A percentile compares a stretch with the other conserved stretches of the same genome.
Evolutionary conservation across 305 asterid genomes (phyloP).

Genomic region (Fraxinus nigra): DNA sequence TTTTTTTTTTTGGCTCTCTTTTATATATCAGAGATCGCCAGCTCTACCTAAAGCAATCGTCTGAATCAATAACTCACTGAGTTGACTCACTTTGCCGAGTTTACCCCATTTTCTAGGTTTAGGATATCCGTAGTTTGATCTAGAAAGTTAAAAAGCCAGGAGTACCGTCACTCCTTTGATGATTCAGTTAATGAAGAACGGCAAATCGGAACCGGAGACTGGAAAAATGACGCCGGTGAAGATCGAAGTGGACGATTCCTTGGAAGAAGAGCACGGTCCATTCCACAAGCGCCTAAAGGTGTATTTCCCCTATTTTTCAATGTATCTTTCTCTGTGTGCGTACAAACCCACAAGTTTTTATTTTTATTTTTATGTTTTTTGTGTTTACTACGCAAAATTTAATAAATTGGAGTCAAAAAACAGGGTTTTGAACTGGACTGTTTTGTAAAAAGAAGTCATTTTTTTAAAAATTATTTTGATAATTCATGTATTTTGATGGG

Average conservation of each 20-base stretch:
- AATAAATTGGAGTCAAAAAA: background rate
- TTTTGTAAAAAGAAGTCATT: background rate
- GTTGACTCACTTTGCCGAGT: background rate
- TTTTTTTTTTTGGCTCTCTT: background rate
- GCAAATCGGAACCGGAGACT: slow-evolving; percentile 24
- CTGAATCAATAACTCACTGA: background rate
- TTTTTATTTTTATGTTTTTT: background rate
- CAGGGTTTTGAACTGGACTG: background rate
- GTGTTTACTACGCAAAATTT: background rate
- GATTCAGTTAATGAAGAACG: slow-evolving; percentile 41
- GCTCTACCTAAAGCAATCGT: background rate
- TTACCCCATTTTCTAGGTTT: background rate
- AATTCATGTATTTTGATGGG: background rate
- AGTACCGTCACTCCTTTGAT: slow-evolving; percentile 8
- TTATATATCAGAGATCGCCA: background rate
- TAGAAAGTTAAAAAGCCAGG: background rate
- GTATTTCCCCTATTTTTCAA: background rate
- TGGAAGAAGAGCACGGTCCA: slow-evolving; percentile 45
- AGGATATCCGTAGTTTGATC: slow-evolving; percentile 1
- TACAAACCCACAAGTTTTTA: background rate
- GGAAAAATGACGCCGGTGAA: slow-evolving; percentile 41
- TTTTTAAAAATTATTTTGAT: background rate
- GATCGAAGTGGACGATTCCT: slow-evolving; percentile 38
- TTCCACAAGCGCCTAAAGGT: slow-evolving; percentile 43
- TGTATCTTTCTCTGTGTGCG: background rate